Evolutionary conservation across 805 yeast species (phyloP).

Genomic region (Myxozyma neotropica): DNA sequence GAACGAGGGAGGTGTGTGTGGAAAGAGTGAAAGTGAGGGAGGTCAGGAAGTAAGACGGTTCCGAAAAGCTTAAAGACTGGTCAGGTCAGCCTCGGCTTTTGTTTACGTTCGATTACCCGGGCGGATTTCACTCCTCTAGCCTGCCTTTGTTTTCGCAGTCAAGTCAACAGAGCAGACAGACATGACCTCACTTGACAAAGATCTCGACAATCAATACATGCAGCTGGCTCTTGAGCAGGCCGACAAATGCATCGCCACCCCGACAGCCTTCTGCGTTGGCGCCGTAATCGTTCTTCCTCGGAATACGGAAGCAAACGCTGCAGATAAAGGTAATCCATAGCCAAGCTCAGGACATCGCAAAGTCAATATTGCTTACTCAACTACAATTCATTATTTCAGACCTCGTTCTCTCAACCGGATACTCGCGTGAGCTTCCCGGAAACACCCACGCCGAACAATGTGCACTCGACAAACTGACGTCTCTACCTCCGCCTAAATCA

Average conservation of each 20-base stretch:
- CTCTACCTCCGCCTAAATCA: constrained; percentile 56
- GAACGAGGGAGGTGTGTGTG: no score
- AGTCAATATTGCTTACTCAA: not conserved
- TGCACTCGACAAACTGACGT: constrained; percentile 71
- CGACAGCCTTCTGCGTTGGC: constrained; percentile 93
- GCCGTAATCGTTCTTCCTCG: constrained; percentile 57
- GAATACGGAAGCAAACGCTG: constrained; percentile 11
- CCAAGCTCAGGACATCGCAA: not conserved
- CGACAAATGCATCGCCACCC: constrained; percentile 73
- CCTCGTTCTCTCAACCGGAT: constrained; percentile 74
- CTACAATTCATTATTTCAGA: constrained; percentile 50
- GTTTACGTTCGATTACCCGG: not conserved
- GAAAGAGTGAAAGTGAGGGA: no score
- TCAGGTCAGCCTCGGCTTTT: not conserved
- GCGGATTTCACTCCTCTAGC: no score
- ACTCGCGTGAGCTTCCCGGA: constrained; percentile 87
- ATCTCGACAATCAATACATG: constrained; percentile 53
- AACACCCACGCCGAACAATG: constrained; percentile 98
- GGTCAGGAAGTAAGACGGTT: no score
- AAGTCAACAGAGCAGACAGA: no score
- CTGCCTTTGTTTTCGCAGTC: no score
- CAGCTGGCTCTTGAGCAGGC: constrained; percentile 76
- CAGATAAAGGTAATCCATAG: constrained; percentile 9
- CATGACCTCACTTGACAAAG: no score
- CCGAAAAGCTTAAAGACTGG: not conserved